A percentile compares a stretch with the other conserved stretches of the same genome.
These are phyloP conservation scores for Pouteria glomerata DNA, from an alignment of 148 eudicot genomes.

Conservation along the genomic window DNA sequence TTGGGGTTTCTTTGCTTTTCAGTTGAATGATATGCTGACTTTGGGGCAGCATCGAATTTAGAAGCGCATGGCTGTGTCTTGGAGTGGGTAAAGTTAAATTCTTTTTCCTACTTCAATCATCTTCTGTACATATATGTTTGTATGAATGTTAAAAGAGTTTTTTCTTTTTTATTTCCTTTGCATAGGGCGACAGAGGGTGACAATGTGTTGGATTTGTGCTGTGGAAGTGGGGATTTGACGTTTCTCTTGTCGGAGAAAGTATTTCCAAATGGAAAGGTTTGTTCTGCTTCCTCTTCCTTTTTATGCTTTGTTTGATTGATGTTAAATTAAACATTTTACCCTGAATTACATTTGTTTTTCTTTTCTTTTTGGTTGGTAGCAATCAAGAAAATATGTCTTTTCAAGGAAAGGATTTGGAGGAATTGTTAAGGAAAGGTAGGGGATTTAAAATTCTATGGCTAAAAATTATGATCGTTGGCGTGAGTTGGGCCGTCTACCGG, in stretches of 20 bases:
- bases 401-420: neutral
- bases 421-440: neutral
- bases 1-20: slow-evolving; percentile 5
- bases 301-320: neutral
- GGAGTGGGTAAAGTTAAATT: slow-evolving; percentile 66
- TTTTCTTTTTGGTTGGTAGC: neutral
- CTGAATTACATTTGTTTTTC: neutral
- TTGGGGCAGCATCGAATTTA: slow-evolving; percentile 89
- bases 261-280: slow-evolving; percentile 79
- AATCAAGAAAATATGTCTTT: neutral
- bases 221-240: slow-evolving; percentile 98
- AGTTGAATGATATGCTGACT: slow-evolving; percentile 87
- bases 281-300: slow-evolving; percentile 8
- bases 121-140: neutral
- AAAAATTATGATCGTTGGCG: neutral
- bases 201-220: slow-evolving; percentile 78
- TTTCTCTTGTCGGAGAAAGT: slow-evolving; percentile 85
- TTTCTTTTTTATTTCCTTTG: slow-evolving; percentile 4
- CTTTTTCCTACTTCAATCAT: neutral
- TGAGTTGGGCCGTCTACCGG: too few species aligned
- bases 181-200: slow-evolving; percentile 76
- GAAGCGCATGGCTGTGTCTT: slow-evolving; percentile 93
- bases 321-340: neutral
- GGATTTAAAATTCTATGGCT: neutral
- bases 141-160: slow-evolving; percentile 1